phyloP scores from a whole-genome alignment of 345 rosid species.

The Dovyalis caffra region DNA sequence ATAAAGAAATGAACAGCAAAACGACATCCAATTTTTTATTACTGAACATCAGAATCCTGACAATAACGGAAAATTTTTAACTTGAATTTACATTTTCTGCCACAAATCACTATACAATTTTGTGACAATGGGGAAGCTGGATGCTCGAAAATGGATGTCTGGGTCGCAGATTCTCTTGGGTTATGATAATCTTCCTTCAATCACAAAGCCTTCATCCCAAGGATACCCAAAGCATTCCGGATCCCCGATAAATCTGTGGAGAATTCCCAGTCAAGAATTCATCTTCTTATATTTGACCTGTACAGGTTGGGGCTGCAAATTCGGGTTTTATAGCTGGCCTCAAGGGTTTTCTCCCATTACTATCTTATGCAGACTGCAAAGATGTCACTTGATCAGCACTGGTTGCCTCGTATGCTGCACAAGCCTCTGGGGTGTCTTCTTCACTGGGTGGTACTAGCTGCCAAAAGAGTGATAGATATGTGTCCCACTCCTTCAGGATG shows the following conservation, averaged over 20 bases:
- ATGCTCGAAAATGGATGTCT: conserved; percentile 14
- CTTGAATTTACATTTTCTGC: conserved; percentile 33
- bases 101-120: conserved; percentile 28
- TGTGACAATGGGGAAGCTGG: not conserved
- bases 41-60: not conserved
- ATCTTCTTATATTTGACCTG: conserved; percentile 21
- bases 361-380: conserved; percentile 64
- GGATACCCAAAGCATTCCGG: not conserved
- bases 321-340: not conserved
- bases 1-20: no score
- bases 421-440: conserved; percentile 98
- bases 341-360: not conserved
- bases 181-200: not conserved
- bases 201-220: not conserved
- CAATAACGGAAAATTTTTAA: not conserved
- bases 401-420: conserved; percentile 64
- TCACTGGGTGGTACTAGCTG: conserved; percentile 99
- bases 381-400: conserved; percentile 63
- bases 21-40: not conserved
- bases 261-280: conserved; percentile 5
- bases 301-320: conserved; percentile 15
- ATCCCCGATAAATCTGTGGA: not conserved
- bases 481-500: conserved; percentile 83
- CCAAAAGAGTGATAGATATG: conserved; percentile 79
- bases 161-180: not conserved